Evolutionary conservation across 2,329 filamentous ascomycete species (phyloP).

Genomic region (Venturia oleaginea): DNA sequence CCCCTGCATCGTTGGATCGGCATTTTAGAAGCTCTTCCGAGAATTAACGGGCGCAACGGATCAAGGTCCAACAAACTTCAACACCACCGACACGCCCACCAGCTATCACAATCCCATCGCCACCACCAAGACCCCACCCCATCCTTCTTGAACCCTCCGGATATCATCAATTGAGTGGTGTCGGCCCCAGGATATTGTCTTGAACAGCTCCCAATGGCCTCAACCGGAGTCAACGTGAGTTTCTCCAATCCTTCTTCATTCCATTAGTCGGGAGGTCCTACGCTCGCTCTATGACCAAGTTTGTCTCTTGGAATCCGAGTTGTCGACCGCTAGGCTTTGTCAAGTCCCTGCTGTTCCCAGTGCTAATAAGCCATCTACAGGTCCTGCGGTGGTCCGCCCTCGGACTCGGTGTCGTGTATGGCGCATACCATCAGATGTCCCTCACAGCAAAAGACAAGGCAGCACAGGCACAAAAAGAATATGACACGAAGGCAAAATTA

Average conservation of each 20-base stretch:
- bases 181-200: not conserved
- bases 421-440: slow-evolving; percentile 82
- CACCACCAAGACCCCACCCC: slow-evolving; percentile 17
- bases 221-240: slow-evolving; percentile 45
- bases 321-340: not conserved
- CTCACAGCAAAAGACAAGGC: slow-evolving; percentile 64
- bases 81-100: slow-evolving; percentile 14
- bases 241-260: not conserved
- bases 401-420: slow-evolving; percentile 85
- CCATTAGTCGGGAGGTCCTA: not conserved
- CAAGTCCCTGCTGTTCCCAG: not conserved
- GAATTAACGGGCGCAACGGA: not conserved
- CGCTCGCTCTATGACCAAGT: not conserved
- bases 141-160: slow-evolving; percentile 17
- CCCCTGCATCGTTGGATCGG: not conserved
- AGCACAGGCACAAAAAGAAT: slow-evolving; percentile 68
- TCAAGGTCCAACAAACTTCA: slow-evolving; percentile 1
- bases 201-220: slow-evolving; percentile 21
- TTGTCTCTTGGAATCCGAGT: not conserved
- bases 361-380: slow-evolving; percentile 42
- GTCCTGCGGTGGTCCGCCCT: slow-evolving; percentile 96
- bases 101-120: slow-evolving; percentile 15
- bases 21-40: slow-evolving; percentile 1
- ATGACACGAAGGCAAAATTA: slow-evolving; percentile 81
- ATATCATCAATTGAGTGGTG: slow-evolving; percentile 7